Percentiles rank a stretch among this genome's conserved stretches.
phyloP scores from a whole-genome alignment of 2,329 filamentous ascomycete genomes.

The Sclerotinia spermophila region DNA sequence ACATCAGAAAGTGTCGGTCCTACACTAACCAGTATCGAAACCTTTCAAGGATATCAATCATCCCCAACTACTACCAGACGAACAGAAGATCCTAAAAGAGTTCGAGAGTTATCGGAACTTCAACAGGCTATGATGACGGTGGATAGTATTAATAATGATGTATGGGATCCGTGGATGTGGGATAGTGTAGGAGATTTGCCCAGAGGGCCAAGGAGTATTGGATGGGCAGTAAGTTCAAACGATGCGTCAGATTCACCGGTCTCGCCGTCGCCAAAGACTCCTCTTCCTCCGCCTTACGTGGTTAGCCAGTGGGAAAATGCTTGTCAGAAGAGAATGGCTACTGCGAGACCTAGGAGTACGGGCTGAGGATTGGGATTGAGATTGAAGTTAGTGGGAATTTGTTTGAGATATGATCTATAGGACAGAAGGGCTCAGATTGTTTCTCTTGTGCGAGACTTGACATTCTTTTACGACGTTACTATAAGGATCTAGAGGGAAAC shows the following conservation, averaged over 20 bases:
- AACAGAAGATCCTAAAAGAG: slow-evolving; percentile 33
- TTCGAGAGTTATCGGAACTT: slow-evolving; percentile 32
- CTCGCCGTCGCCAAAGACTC: not conserved
- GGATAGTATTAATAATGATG: slow-evolving; percentile 32
- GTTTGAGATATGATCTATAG: not conserved
- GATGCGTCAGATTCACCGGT: slow-evolving; percentile 15
- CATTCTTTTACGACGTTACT: not conserved
- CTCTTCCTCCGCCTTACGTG: slow-evolving; percentile 31
- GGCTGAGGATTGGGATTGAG: slow-evolving; percentile 14
- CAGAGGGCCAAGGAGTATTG: slow-evolving; percentile 32
- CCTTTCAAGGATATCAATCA: not conserved
- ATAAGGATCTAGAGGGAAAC: not conserved
- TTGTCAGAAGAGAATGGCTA: slow-evolving; percentile 7
- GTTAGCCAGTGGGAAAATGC: slow-evolving; percentile 33
- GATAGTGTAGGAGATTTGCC: slow-evolving; percentile 30
- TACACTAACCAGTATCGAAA: not conserved
- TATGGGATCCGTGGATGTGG: slow-evolving; percentile 33
- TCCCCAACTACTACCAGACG: slow-evolving; percentile 19
- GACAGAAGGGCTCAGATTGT: not conserved
- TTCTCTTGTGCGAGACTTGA: not conserved
- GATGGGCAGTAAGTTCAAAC: slow-evolving; percentile 34
- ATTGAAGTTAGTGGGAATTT: not conserved
- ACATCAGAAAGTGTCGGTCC: slow-evolving; percentile 1
- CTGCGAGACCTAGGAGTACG: slow-evolving; percentile 25
- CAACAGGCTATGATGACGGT: slow-evolving; percentile 38